These are phyloP conservation scores for Dioszegia aurantiaca DNA, from an alignment of 768 basidiomycete species.

Conservation along the genomic window DNA sequence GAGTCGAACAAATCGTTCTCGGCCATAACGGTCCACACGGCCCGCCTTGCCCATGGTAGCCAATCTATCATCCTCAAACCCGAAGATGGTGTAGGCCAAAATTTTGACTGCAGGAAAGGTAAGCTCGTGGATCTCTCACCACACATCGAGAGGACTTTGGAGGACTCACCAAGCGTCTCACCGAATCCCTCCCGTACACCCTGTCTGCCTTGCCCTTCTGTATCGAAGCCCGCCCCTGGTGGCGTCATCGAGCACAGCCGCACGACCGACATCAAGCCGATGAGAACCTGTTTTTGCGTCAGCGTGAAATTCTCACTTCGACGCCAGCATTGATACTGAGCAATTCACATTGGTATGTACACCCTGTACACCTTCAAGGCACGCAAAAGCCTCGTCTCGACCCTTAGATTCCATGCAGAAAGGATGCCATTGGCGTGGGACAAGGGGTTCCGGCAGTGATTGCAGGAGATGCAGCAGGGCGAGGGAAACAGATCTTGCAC, in stretches of 20 bases:
- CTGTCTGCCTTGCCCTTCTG: not conserved
- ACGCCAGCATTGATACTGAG: not conserved
- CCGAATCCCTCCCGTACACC: not conserved
- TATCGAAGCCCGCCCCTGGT: not conserved
- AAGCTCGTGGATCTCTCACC: not conserved
- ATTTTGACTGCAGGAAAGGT: conserved; percentile 7
- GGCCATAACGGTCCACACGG: conserved; percentile 9
- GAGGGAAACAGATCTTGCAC: conserved; percentile 9
- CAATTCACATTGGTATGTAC: conserved; percentile 42
- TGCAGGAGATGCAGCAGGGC: conserved; percentile 31
- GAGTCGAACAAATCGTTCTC: conserved; percentile 28
- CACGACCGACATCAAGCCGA: conserved; percentile 37
- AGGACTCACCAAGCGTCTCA: not conserved
- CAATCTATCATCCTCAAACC: not conserved
- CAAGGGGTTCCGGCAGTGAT: conserved; percentile 25
- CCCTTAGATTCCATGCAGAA: conserved; percentile 23
- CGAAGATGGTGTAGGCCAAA: conserved; percentile 20
- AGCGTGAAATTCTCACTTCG: too few species aligned
- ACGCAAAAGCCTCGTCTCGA: conserved; percentile 43
- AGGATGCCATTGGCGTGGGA: conserved; percentile 26
- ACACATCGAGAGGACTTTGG: not conserved
- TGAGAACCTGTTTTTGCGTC: conserved; percentile 20
- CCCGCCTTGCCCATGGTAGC: too few species aligned
- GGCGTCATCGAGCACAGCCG: conserved; percentile 20
- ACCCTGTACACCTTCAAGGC: conserved; percentile 31